Evolutionary conservation across 192 early-diverging fungal genomes (phyloP).

Genomic region (Funneliformis geosporum): DNA sequence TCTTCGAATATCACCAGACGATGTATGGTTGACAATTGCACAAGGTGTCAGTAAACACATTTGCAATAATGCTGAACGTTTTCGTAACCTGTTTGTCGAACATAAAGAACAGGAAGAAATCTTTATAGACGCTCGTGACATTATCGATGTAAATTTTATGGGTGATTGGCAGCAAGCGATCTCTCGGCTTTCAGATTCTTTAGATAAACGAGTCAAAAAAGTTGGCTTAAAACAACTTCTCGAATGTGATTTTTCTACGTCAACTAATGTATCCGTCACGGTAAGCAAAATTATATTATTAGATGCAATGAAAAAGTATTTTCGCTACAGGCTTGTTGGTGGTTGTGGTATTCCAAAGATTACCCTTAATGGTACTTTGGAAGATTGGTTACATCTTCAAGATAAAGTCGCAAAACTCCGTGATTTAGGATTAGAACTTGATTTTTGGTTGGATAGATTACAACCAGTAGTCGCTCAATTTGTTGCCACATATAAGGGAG

Average conservation of each 20-base stretch:
- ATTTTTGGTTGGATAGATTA: conserved; percentile 11
- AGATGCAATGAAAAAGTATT: conserved; percentile 25
- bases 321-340: not conserved
- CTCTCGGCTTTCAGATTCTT: too few relatives aligned
- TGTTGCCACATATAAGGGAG: conserved; percentile 17
- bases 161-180: too few relatives aligned
- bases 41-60: conserved; percentile 16
- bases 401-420: not conserved
- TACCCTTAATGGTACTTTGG: not conserved
- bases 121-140: not conserved
- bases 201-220: conserved; percentile 9
- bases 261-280: not conserved
- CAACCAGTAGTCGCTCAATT: conserved; percentile 10
- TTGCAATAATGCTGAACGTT: conserved; percentile 9
- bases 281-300: conserved; percentile 4
- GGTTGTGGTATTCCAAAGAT: conserved; percentile 29
- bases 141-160: not conserved
- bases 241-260: conserved; percentile 7
- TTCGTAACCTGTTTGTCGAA: conserved; percentile 6
- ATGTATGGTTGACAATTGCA: too few relatives aligned
- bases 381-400: not conserved
- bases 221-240: not conserved
- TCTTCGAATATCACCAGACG: too few relatives aligned
- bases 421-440: not conserved
- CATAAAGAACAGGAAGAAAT: not conserved